Evolutionary conservation across 208 protist genomes (phyloP).

Genomic region (Crithidia fasciculata): DNA sequence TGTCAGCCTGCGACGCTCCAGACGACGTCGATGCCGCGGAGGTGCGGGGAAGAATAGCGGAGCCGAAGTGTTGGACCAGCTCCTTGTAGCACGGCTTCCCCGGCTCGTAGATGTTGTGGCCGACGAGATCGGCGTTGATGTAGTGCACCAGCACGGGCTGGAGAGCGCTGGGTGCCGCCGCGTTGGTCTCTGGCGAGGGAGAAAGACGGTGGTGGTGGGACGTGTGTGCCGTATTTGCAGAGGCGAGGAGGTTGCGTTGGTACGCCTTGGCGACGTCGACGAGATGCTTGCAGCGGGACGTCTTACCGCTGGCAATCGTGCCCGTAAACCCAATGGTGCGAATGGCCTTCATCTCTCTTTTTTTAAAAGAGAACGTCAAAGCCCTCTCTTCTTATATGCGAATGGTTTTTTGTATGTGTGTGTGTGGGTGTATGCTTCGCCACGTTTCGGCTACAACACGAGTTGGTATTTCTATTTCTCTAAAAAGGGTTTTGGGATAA

Average conservation of each 20-base stretch:
- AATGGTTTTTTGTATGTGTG: background rate
- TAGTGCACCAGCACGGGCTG: slow-evolving; percentile 37
- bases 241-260: slow-evolving; percentile 7
- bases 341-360: slow-evolving; percentile 20
- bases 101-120: slow-evolving; percentile 73
- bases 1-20: background rate
- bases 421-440: too few species aligned
- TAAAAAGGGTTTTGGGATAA: too few species aligned
- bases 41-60: slow-evolving; percentile 38
- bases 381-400: background rate
- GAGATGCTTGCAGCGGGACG: slow-evolving; percentile 64
- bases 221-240: background rate
- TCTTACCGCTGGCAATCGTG: slow-evolving; percentile 85
- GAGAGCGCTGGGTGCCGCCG: background rate
- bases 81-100: slow-evolving; percentile 72
- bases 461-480: too few species aligned
- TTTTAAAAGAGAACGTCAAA: too few species aligned
- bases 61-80: slow-evolving; percentile 62
- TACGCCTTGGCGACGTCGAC: slow-evolving; percentile 35
- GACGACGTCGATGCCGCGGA: background rate
- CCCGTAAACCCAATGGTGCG: slow-evolving; percentile 72
- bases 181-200: background rate
- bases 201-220: too few species aligned
- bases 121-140: slow-evolving; percentile 73
- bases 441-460: too few species aligned